phyloP scores from a whole-genome alignment of 805 yeast genomes.

The Clavispora carvajalis region DNA sequence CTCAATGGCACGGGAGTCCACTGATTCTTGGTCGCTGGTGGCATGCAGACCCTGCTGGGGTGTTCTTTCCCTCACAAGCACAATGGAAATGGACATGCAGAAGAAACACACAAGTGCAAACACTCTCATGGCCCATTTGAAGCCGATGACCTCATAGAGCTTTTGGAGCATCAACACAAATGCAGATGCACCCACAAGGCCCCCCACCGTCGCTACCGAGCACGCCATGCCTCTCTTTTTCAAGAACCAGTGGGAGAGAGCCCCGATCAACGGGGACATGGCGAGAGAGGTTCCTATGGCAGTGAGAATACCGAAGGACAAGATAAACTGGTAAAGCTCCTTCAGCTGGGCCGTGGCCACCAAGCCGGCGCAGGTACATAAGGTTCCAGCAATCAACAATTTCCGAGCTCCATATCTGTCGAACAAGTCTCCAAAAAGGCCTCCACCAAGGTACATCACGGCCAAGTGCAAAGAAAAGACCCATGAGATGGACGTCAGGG shows the following conservation, averaged over 20 bases:
- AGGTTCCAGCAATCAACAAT: constrained; percentile 33
- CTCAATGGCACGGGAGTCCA: no score
- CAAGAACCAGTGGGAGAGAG: constrained; percentile 42
- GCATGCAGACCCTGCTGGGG: neutral
- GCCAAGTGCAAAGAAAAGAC: constrained; percentile 17
- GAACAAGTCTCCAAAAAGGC: constrained; percentile 42
- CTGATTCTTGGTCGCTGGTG: no score
- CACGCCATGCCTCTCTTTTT: constrained; percentile 40
- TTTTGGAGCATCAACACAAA: constrained; percentile 51
- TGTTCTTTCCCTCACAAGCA: constrained; percentile 7
- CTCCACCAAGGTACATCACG: constrained; percentile 17
- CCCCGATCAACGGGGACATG: constrained; percentile 41
- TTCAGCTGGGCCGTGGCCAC: constrained; percentile 41
- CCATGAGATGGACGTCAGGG: constrained; percentile 17
- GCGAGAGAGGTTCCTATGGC: constrained; percentile 41
- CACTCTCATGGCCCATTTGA: constrained; percentile 49
- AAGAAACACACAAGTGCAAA: constrained; percentile 43
- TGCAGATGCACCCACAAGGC: constrained; percentile 47
- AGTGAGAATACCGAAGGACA: constrained; percentile 46
- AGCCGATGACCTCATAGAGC: constrained; percentile 44
- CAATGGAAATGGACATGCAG: constrained; percentile 18
- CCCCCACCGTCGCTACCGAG: constrained; percentile 45
- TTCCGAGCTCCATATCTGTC: constrained; percentile 41
- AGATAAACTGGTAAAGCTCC: constrained; percentile 44
- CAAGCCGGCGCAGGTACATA: constrained; percentile 33